phyloP scores from a whole-genome alignment of 1,284 basidiomycete species.

The Sporisorium iseilematis-ciliati region DNA sequence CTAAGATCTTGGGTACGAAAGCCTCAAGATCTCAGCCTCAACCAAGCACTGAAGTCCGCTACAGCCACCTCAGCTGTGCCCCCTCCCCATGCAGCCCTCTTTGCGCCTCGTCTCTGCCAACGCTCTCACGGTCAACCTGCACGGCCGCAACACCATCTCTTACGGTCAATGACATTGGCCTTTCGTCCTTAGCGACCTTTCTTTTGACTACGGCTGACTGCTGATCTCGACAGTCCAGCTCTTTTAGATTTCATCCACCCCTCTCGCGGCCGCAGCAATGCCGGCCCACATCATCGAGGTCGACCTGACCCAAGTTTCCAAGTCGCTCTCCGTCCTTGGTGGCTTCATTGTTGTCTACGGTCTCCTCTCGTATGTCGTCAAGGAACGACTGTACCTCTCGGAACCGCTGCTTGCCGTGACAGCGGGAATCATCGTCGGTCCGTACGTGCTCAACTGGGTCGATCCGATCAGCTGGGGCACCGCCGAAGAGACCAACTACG shows the following conservation, averaged over 20 bases:
- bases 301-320: conserved; percentile 63
- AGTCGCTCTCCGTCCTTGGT: conserved; percentile 62
- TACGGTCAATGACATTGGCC: conserved; percentile 42
- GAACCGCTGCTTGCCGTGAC: conserved; percentile 67
- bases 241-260: neutral
- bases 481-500: conserved; percentile 52
- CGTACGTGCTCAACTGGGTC: conserved; percentile 67
- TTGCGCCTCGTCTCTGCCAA: conserved; percentile 14
- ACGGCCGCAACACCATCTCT: conserved; percentile 25
- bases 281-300: conserved; percentile 55
- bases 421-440: conserved; percentile 64
- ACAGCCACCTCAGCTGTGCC: conserved; percentile 13
- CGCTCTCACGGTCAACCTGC: conserved; percentile 27
- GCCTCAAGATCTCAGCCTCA: conserved; percentile 1
- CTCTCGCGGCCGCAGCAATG: conserved; percentile 17
- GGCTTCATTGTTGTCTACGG: conserved; percentile 68
- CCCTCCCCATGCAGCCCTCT: conserved; percentile 34
- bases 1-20: conserved; percentile 11
- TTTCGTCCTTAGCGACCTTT: conserved; percentile 29
- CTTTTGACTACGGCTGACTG: conserved; percentile 25
- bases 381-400: conserved; percentile 65
- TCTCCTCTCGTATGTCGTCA: conserved; percentile 64
- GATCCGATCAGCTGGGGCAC: conserved; percentile 62
- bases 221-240: neutral
- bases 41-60: conserved; percentile 27